Evolutionary conservation across 2,329 filamentous ascomycete species (phyloP), one percentile per base, ranked within the genome.

Genomic region (Diaporthe velutina): DNA sequence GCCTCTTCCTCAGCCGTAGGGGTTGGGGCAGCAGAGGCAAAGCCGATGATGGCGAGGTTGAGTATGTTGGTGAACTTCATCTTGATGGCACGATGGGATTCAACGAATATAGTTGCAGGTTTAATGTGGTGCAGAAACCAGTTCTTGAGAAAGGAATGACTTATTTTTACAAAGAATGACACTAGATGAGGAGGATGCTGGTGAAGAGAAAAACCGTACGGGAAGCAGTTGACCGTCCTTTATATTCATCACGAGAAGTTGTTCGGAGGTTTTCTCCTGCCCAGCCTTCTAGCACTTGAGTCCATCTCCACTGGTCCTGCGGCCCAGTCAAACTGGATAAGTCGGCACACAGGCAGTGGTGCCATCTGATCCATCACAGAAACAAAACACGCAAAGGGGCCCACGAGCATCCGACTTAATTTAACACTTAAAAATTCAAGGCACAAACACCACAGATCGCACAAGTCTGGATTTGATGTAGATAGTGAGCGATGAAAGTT

Each of bases 1-100:
- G 73, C 70, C 17, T 57, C 42, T n/a, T 73, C 50, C 12, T 76
- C 70, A n/a, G 73, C 48, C 13, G 77, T 77, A 19, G 71, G 77
- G 17, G 77, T 78, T 9, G 77, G 77, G 4, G 73, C 72, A 19
- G 77, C 30, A 38, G 55, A 58, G 19, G 55, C 33, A 38, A 38
- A 35, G 30, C 55, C 55, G 33, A 58, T 38, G 22, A 58, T 30
- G 33, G 55, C 55, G 12, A 58, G 30, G 33, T 58, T 58, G 33
- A 58, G 55, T 6, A 58, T 4, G 19, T 58, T 58, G 55, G 55
- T 58, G 33, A 58, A n/a, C 19, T 38, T 58, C 55, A 58, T 58
- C 30, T 58, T 35, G 9, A 38, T n/a, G 22, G 4, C n/a, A 38
- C 9, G 10, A 38, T 58, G 19, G 12, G 33, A 58, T 38, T 13